Evolutionary conservation across 352 stramenopile species (phyloP).

Genomic region (Phytophthora crassamura): DNA sequence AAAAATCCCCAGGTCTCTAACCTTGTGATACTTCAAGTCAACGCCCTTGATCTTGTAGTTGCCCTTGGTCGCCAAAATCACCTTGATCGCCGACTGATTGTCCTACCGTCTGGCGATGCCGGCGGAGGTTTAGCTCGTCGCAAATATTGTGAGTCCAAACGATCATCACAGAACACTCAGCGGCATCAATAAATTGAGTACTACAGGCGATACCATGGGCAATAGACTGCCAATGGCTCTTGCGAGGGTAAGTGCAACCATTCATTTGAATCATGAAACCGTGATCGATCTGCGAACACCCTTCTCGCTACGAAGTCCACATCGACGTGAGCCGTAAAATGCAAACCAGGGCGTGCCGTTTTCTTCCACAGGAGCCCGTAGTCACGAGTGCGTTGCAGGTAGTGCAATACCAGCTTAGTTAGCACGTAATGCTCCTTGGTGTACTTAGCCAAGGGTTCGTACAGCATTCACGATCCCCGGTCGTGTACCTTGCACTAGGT

Average conservation of each 20-base stretch:
- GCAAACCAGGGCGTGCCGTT: not conserved
- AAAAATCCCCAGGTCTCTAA: slow-evolving; percentile 9
- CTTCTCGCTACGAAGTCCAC: not conserved
- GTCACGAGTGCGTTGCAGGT: slow-evolving; percentile 3
- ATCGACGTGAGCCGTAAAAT: not conserved
- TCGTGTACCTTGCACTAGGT: no score
- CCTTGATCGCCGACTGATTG: no score
- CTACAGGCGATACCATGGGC: not conserved
- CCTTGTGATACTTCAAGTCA: no score
- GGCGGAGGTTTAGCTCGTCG: no score
- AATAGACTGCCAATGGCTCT: not conserved
- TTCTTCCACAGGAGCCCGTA: slow-evolving; percentile 14
- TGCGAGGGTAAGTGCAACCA: not conserved
- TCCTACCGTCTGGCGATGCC: no score
- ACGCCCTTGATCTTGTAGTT: not conserved
- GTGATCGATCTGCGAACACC: slow-evolving; percentile 13
- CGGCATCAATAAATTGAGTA: not conserved
- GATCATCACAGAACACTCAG: no score
- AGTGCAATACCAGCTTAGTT: slow-evolving; percentile 7
- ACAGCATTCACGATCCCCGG: slow-evolving; percentile 11
- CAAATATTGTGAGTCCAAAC: not conserved
- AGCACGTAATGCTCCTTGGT: slow-evolving; percentile 14
- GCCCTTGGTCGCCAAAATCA: no score
- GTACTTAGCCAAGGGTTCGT: slow-evolving; percentile 3
- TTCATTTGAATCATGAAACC: slow-evolving; percentile 15